Evolutionary conservation across 1,284 basidiomycete species (phyloP).

Genomic region (Pseudozyma tsukubaensis): DNA sequence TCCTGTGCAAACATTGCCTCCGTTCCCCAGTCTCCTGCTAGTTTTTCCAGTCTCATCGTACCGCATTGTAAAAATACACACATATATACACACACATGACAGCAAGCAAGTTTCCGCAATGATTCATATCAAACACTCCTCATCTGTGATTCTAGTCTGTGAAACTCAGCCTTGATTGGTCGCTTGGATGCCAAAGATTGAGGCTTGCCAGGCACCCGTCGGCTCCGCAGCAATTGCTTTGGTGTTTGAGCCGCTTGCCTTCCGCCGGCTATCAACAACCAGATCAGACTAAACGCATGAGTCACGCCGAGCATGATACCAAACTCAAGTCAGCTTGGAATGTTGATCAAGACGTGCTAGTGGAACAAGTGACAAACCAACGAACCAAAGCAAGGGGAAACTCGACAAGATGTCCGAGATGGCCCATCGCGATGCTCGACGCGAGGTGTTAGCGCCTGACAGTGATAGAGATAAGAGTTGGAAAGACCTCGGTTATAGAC

Average conservation of each 20-base stretch:
- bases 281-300: no score
- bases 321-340: no score
- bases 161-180: neutral
- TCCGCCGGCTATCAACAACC: neutral
- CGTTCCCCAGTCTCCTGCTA: neutral
- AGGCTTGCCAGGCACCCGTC: neutral
- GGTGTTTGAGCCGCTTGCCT: neutral
- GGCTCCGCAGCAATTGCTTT: neutral
- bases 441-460: neutral
- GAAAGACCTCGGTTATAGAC: no score
- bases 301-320: no score
- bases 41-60: conserved; percentile 5
- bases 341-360: neutral
- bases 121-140: neutral
- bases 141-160: conserved; percentile 2
- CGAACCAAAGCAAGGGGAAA: neutral
- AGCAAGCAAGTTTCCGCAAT: conserved; percentile 6
- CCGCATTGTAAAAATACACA: conserved; percentile 13
- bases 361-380: neutral
- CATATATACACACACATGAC: neutral
- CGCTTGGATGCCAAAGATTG: no score
- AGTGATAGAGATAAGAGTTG: neutral
- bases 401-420: neutral
- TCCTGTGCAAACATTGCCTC: neutral
- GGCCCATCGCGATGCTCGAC: neutral